Conservation (phyloP, 2,329 filamentous ascomycete genomes). For the Penicillium verrucosum region DNA sequence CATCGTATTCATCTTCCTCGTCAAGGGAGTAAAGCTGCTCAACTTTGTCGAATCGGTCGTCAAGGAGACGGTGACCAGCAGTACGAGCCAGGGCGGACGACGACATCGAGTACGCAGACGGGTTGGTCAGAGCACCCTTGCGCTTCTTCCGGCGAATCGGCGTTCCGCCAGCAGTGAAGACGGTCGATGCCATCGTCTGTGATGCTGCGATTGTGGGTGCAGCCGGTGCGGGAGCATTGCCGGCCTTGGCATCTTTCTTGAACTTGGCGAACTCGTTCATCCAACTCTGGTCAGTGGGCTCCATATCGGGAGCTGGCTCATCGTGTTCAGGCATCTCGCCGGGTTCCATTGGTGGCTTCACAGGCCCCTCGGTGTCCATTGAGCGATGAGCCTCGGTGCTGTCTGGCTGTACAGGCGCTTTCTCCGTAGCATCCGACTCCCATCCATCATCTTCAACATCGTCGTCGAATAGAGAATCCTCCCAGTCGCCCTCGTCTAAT, state of each 20-base stretch:
- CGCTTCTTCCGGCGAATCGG: slow-evolving; percentile 76
- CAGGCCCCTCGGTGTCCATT: slow-evolving; percentile 39
- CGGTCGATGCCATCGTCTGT: slow-evolving; percentile 43
- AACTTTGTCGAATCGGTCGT: slow-evolving; percentile 86
- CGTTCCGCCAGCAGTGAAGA: slow-evolving; percentile 62
- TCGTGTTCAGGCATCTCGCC: slow-evolving; percentile 39
- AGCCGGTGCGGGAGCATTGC: slow-evolving; percentile 36
- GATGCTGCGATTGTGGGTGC: slow-evolving; percentile 39
- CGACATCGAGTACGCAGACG: slow-evolving; percentile 86
- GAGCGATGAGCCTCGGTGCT: slow-evolving; percentile 20
- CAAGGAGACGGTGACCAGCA: slow-evolving; percentile 78
- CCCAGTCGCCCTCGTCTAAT: slow-evolving; percentile 75
- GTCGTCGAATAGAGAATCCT: slow-evolving; percentile 54
- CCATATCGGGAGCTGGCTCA: slow-evolving; percentile 40
- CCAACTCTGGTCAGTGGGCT: slow-evolving; percentile 76
- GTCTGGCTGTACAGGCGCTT: slow-evolving; percentile 53
- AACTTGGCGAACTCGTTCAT: slow-evolving; percentile 90
- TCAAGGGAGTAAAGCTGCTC: slow-evolving; percentile 74
- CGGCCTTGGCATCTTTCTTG: slow-evolving; percentile 67
- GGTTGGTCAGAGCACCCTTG: slow-evolving; percentile 86
- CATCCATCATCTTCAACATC: slow-evolving; percentile 74
- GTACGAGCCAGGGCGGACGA: slow-evolving; percentile 84
- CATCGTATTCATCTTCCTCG: slow-evolving; percentile 53
- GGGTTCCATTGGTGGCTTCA: slow-evolving; percentile 22
- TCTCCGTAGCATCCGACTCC: slow-evolving; percentile 92